Evolutionary conservation across 2,329 filamentous ascomycete genomes (phyloP).

Genomic region (Fusarium caatingaense): DNA sequence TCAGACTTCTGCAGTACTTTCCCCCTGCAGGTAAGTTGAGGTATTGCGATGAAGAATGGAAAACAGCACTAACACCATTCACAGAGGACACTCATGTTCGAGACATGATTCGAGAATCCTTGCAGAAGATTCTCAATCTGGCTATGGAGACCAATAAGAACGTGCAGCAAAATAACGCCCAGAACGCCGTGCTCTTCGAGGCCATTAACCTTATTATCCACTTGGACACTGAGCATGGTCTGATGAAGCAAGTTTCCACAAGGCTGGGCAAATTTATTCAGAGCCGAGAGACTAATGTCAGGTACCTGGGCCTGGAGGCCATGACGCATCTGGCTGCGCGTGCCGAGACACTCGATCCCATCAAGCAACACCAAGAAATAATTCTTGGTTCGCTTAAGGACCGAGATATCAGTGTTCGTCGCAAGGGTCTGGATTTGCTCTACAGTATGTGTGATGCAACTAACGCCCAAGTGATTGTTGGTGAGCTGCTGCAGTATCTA

Average conservation of each 20-base stretch:
- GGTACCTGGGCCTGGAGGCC: slow-evolving; percentile 93
- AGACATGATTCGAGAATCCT: slow-evolving; percentile 88
- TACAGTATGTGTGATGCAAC: slow-evolving; percentile 99
- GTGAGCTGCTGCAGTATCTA: slow-evolving; percentile 91
- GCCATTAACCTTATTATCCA: slow-evolving; percentile 99
- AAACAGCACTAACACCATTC: slow-evolving; percentile 13
- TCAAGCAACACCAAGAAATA: slow-evolving; percentile 97
- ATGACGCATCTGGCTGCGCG: slow-evolving; percentile 98
- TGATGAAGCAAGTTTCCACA: slow-evolving; percentile 96
- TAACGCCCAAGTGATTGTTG: slow-evolving; percentile 94
- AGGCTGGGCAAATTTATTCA: slow-evolving; percentile 95
- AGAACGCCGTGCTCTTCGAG: slow-evolving; percentile 97
- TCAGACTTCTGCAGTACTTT: slow-evolving; percentile 94
- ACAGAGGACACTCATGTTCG: slow-evolving; percentile 91
- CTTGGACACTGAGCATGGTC: slow-evolving; percentile 89
- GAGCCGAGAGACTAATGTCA: slow-evolving; percentile 95
- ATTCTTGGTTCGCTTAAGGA: slow-evolving; percentile 95
- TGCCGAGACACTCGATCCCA: slow-evolving; percentile 93
- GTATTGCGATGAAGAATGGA: not conserved
- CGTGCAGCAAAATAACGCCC: slow-evolving; percentile 98
- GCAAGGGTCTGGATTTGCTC: slow-evolving; percentile 93
- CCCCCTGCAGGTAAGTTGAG: slow-evolving; percentile 80
- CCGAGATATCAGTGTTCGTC: slow-evolving; percentile 94
- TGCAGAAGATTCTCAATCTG: slow-evolving; percentile 90
- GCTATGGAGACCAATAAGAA: slow-evolving; percentile 97